These are phyloP conservation scores for Pyricularia grisea DNA, from an alignment of 2,329 filamentous ascomycete species.

Conservation along the genomic window DNA sequence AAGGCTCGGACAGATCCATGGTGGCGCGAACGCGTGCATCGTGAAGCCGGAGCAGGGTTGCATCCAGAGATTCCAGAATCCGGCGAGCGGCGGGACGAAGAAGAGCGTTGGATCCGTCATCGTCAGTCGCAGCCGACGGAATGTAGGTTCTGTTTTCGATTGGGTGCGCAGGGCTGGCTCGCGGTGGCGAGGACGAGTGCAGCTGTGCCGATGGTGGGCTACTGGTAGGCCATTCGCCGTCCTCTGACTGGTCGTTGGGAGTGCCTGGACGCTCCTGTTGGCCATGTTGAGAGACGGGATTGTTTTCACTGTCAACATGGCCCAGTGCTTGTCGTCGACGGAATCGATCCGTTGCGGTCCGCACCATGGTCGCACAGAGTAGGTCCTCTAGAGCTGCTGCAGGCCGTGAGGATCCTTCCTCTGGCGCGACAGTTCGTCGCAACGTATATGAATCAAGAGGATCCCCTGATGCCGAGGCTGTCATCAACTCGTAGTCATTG, in stretches of 20 bases:
- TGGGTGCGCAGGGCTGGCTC: background rate
- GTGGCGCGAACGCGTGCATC: conserved; percentile 48
- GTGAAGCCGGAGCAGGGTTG: conserved; percentile 61
- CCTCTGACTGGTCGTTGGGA: conserved; percentile 7
- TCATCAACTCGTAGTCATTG: conserved; percentile 35
- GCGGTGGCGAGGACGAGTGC: background rate
- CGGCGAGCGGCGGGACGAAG: conserved; percentile 62
- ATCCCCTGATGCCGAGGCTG: conserved; percentile 24
- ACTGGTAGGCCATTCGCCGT: conserved; percentile 5
- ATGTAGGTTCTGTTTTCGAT: conserved; percentile 18
- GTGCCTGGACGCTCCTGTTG: conserved; percentile 5
- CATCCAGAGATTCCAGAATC: conserved; percentile 60
- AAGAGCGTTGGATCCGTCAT: conserved; percentile 55
- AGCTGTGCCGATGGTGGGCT: conserved; percentile 2
- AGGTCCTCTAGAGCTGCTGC: conserved; percentile 54
- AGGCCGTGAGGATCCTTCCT: conserved; percentile 32
- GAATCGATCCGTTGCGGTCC: conserved; percentile 59
- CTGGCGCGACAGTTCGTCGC: conserved; percentile 25
- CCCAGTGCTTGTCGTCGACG: conserved; percentile 5
- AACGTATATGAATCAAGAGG: conserved; percentile 42
- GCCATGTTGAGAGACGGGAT: background rate
- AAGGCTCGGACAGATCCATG: conserved; percentile 14
- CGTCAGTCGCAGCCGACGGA: conserved; percentile 58
- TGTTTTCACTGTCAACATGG: conserved; percentile 8
- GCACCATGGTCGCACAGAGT: conserved; percentile 56